Evolutionary conservation across 2,329 filamentous ascomycete genomes (phyloP).

Genomic region (Grosmannia clavigera): DNA sequence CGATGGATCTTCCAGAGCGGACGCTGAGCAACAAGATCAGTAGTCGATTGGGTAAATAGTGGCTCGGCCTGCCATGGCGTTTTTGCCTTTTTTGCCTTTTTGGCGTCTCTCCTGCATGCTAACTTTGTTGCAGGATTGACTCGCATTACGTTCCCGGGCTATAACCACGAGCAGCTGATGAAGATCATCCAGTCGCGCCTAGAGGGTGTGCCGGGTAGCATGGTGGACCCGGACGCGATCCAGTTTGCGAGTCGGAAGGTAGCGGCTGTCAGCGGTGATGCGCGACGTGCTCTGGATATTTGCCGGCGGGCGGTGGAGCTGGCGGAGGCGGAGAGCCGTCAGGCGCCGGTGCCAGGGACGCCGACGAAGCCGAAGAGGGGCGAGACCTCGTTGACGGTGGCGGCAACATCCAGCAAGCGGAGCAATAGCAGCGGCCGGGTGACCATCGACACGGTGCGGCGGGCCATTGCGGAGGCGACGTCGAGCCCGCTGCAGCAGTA

Average conservation of each 20-base stretch:
- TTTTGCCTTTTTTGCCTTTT: background rate
- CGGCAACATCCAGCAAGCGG: conserved; percentile 20
- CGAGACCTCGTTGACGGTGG: background rate
- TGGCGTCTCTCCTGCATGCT: background rate
- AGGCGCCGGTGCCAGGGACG: conserved; percentile 21
- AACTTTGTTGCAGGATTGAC: conserved; percentile 47
- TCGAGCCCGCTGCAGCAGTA: conserved; percentile 86
- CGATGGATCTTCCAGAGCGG: conserved; percentile 93
- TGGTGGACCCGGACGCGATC: conserved; percentile 85
- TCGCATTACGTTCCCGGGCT: conserved; percentile 91
- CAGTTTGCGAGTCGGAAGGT: conserved; percentile 97
- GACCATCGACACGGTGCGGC: conserved; percentile 85
- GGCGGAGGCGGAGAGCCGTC: conserved; percentile 56
- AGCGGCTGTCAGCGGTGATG: conserved; percentile 89
- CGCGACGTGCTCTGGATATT: conserved; percentile 83
- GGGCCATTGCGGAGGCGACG: conserved; percentile 89
- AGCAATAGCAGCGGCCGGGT: conserved; percentile 44
- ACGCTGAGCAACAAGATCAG: conserved; percentile 98
- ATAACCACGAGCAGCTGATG: conserved; percentile 95
- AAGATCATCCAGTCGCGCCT: conserved; percentile 93
- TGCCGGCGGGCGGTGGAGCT: conserved; percentile 91
- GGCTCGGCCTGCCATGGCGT: background rate
- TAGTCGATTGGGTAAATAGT: conserved; percentile 54
- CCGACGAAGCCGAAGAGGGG: conserved; percentile 16
- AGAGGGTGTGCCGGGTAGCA: conserved; percentile 72